Evolutionary conservation across 805 yeast genomes (phyloP).

Genomic region (Starmera pachycereana): DNA sequence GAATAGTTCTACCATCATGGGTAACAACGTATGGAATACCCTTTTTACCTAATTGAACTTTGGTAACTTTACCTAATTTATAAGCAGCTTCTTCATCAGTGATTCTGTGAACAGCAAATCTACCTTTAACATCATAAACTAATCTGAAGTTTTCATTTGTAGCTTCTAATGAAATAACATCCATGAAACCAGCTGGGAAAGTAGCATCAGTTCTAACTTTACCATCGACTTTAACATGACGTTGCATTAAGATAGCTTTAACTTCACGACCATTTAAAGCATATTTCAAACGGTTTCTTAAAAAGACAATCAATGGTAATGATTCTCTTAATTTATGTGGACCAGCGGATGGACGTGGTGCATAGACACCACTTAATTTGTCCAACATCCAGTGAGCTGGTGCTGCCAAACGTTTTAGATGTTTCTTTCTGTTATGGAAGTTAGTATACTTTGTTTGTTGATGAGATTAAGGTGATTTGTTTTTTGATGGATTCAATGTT

Average conservation of each 20-base stretch:
- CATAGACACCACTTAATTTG: constrained; percentile 98
- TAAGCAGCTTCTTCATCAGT: constrained; percentile 97
- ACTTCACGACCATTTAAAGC: constrained; percentile 99
- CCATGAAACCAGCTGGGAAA: constrained; percentile 99
- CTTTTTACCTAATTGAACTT: constrained; percentile 96
- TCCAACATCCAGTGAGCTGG: constrained; percentile 99
- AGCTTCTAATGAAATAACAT: constrained; percentile 93
- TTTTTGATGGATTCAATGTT: too few relatives aligned
- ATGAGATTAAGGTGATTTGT: too few relatives aligned
- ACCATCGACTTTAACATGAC: constrained; percentile 97
- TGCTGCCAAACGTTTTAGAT: constrained; percentile 99
- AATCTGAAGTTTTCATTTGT: constrained; percentile 99
- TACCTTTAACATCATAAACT: constrained; percentile 97
- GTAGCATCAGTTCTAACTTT: constrained; percentile 99
- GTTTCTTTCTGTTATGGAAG: constrained; percentile 68
- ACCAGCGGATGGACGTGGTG: constrained; percentile 99
- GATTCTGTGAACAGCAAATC: constrained; percentile 99
- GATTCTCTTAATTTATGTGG: constrained; percentile 99
- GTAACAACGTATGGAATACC: constrained; percentile 98
- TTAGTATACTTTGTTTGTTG: too few relatives aligned
- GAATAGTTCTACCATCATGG: constrained; percentile 99
- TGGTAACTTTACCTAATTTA: constrained; percentile 97
- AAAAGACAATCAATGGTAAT: constrained; percentile 90
- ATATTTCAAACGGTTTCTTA: constrained; percentile 98
- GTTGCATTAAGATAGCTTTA: constrained; percentile 96